Evolutionary conservation across 2,329 filamentous ascomycete genomes (phyloP), one percentile per base, ranked within the genome.

Genomic region (Cladosporium sp.): DNA sequence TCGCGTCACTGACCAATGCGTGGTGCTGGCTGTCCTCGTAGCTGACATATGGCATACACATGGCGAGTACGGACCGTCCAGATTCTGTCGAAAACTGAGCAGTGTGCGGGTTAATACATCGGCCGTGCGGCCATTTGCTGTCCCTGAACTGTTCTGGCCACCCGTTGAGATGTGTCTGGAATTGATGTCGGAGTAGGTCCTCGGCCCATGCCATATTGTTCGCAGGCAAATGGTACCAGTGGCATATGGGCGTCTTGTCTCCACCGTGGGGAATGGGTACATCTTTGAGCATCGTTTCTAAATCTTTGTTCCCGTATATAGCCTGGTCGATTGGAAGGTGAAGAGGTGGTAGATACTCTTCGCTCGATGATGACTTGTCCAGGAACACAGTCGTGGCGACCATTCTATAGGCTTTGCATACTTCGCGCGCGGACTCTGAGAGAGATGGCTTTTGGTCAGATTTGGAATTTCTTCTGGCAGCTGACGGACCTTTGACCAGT

Each of bases 101-200:
- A 89, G 73, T 0, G 86, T 85, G 71, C 88, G 89, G 77, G 88
- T 89, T 1, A 84, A 84, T 72, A 88, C 85, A 2, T 88, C 83
- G 72, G 89, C 87, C 24, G 82, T 82, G n/a, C 84, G 83, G 0
- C 86, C 86, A 49, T 86, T 84, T 34, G n/a, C 57, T 59, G 24
- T 59, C 34, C 14, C 57, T 24, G 57, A 59, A 4, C 7, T 41
- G 57, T 11, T 59, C 57, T 28, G 57, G 41, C 57, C 57, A 59
- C 7, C 44, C n/a, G 7, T 34, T 28, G 4, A 34, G 57, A 21
- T 59, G 32, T 73, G 89, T 87, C 32, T 89, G 85, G 69, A 89
- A 89, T 10, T 82, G 82, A 69, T 89, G 89, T 1, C 86, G 85
- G 21, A 89, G 77, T 1, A 90, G 77, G 0, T 86, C 83, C 75